Conservation (phyloP, 2,329 filamentous ascomycete species). For the Fusarium hainanense region DNA sequence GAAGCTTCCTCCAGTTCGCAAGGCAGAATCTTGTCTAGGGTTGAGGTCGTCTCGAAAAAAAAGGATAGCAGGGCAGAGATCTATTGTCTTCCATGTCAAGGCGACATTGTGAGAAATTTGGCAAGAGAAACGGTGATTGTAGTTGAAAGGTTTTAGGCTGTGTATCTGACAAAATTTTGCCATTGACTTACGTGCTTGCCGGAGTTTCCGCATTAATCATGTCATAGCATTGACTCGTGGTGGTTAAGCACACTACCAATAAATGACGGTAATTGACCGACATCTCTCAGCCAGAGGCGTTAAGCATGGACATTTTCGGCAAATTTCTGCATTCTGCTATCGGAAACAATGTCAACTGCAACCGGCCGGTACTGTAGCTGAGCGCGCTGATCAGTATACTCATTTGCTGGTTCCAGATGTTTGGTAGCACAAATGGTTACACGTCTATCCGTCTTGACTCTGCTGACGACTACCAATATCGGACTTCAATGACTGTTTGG, state of each 20-base stretch:
- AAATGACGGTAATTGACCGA: background rate
- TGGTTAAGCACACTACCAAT: background rate
- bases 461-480: background rate
- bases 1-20: background rate
- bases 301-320: background rate
- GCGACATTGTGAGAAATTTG: background rate
- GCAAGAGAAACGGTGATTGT: background rate
- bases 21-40: background rate
- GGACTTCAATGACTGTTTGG: background rate
- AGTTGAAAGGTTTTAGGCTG: no score
- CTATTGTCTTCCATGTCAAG: background rate
- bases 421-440: background rate
- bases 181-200: conserved; percentile 8
- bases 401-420: background rate
- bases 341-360: background rate
- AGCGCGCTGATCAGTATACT: background rate
- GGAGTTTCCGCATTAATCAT: conserved; percentile 4
- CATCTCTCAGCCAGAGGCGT: background rate
- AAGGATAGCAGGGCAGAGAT: background rate
- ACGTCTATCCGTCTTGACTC: background rate
- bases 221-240: conserved; percentile 9
- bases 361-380: background rate
- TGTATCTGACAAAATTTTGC: background rate
- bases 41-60: background rate
- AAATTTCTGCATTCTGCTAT: background rate